Percentiles rank a stretch among this genome's conserved stretches.
Evolutionary conservation across 192 early-diverging fungal genomes (phyloP).

Genomic region (Coemansia sp.): DNA sequence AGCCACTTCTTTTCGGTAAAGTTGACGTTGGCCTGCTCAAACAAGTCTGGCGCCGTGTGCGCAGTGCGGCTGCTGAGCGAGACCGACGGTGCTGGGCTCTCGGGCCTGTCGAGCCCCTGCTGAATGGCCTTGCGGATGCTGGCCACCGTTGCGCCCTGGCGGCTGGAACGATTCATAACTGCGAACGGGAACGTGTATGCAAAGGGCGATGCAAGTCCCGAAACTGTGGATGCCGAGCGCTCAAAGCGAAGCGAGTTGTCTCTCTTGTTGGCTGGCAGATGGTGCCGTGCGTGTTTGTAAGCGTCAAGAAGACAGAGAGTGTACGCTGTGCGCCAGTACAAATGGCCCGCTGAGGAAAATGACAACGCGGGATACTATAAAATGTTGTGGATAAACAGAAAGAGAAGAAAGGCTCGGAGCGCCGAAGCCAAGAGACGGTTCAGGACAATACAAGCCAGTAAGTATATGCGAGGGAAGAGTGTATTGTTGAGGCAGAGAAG

Average conservation of each 20-base stretch:
- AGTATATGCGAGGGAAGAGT: constrained; percentile 4
- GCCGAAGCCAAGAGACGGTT: too few relatives aligned
- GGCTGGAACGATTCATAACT: constrained; percentile 9
- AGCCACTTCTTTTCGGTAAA: constrained; percentile 97
- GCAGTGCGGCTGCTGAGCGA: constrained; percentile 41
- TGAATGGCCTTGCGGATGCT: constrained; percentile 55
- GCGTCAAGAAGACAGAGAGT: constrained; percentile 25
- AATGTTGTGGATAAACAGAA: constrained; percentile 6
- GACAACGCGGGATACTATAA: constrained; percentile 12
- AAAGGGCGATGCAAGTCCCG: neutral
- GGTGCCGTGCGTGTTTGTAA: constrained; percentile 25
- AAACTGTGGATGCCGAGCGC: constrained; percentile 3
- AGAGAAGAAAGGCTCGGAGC: neutral
- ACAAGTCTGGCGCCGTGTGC: constrained; percentile 48
- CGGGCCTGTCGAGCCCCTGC: constrained; percentile 49
- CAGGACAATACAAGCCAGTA: constrained; percentile 8
- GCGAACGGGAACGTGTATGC: neutral
- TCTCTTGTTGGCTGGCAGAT: constrained; percentile 8
- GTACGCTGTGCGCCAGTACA: constrained; percentile 28
- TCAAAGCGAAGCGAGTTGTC: constrained; percentile 7
- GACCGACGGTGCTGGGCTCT: constrained; percentile 32
- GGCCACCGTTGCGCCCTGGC: constrained; percentile 50
- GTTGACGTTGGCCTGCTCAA: constrained; percentile 62
- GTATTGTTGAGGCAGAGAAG: constrained; percentile 8
- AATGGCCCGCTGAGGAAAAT: constrained; percentile 16